phyloP scores from a whole-genome alignment of 2,329 filamentous ascomycete genomes.

The Colletotrichum caudatum region DNA sequence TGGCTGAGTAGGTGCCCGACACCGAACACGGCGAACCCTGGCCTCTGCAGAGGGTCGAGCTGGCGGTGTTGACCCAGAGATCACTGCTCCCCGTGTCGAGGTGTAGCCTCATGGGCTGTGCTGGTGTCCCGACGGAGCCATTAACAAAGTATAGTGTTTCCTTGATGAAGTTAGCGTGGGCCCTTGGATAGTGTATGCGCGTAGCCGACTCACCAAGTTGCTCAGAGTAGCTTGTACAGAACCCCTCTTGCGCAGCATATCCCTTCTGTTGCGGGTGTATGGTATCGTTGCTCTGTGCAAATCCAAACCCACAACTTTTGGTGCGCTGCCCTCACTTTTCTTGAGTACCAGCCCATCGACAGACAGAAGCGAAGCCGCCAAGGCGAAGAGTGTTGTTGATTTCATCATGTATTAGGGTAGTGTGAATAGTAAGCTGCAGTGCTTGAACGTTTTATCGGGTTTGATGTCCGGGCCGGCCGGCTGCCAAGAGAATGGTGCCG shows the following conservation, averaged over 20 bases:
- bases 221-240: conserved; percentile 62
- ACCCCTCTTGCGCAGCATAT: conserved; percentile 54
- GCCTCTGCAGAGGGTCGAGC: conserved; percentile 69
- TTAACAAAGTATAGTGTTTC: conserved; percentile 75
- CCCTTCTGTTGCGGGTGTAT: conserved; percentile 37
- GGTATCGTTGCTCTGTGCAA: conserved; percentile 53
- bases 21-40: conserved; percentile 64
- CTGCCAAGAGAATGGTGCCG: conserved; percentile 19
- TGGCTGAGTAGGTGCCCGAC: conserved; percentile 76
- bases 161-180: conserved; percentile 49
- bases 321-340: conserved; percentile 49
- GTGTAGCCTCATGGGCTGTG: conserved; percentile 68
- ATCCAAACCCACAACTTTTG: conserved; percentile 60
- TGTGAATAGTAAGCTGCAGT: background rate
- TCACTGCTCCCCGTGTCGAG: conserved; percentile 78
- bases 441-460: conserved; percentile 9
- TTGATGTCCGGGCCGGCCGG: conserved; percentile 6
- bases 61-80: conserved; percentile 76
- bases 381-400: conserved; percentile 47
- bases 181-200: background rate
- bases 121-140: conserved; percentile 71
- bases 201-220: conserved; percentile 63
- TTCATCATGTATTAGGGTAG: conserved; percentile 50
- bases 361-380: conserved; percentile 48
- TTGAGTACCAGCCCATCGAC: conserved; percentile 47